A percentile compares a stretch with the other conserved stretches of the same genome.
Evolutionary conservation across 2,329 filamentous ascomycete species (phyloP).

Genomic region (Aspergillus oerlinghausenensis): DNA sequence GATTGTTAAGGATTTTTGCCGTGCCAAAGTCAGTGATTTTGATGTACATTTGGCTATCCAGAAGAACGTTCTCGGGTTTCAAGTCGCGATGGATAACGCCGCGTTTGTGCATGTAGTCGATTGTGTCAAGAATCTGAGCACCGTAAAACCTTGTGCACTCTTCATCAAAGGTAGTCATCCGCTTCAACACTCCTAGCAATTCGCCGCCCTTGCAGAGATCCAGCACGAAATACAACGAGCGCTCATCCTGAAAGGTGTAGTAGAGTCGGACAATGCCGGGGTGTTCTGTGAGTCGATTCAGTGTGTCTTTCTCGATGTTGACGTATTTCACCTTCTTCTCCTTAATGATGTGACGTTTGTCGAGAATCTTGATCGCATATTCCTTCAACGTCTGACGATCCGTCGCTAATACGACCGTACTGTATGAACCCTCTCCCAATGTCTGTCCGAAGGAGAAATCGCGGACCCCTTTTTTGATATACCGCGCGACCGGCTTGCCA

Average conservation of each 20-base stretch:
- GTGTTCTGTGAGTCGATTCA: constrained; percentile 93
- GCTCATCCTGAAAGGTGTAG: constrained; percentile 97
- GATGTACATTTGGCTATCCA: constrained; percentile 94
- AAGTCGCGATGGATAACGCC: constrained; percentile 95
- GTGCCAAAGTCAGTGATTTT: constrained; percentile 99
- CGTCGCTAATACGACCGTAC: constrained; percentile 86
- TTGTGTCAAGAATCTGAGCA: constrained; percentile 91
- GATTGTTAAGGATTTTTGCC: constrained; percentile 75
- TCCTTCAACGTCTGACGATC: constrained; percentile 92
- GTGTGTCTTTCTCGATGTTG: constrained; percentile 97
- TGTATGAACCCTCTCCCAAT: constrained; percentile 95
- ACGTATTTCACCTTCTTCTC: constrained; percentile 99
- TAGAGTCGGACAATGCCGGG: constrained; percentile 94
- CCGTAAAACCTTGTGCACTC: constrained; percentile 94
- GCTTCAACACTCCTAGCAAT: constrained; percentile 86
- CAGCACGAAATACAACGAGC: constrained; percentile 92
- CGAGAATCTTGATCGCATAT: constrained; percentile 95
- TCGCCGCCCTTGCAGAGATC: constrained; percentile 91
- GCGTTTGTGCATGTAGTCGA: constrained; percentile 95
- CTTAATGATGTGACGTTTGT: constrained; percentile 99
- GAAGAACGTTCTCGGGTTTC: constrained; percentile 92
- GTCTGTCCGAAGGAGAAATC: constrained; percentile 92
- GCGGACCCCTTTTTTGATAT: constrained; percentile 93
- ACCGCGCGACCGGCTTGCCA: constrained; percentile 73
- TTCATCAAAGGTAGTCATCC: constrained; percentile 88